Conservation (phyloP, 192 early-diverging fungal genomes). For the Umbelopsis isabellina region DNA sequence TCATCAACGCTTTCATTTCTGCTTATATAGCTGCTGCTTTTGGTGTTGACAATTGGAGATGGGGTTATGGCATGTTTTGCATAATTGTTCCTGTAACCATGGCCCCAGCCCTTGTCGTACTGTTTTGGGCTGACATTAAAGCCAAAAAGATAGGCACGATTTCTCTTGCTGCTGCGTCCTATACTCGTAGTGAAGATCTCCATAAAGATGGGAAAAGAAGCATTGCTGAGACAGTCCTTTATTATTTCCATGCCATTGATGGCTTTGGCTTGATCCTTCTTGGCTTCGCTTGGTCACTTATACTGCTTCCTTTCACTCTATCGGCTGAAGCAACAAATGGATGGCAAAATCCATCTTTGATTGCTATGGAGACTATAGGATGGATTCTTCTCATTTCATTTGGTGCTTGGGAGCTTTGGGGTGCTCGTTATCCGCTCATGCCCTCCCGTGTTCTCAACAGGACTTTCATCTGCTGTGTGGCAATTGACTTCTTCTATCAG, state of each 20-base stretch:
- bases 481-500: no score
- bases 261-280: constrained; percentile 22
- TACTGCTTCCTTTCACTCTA: no score
- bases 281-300: no score
- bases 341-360: no score
- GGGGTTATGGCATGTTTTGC: constrained; percentile 24
- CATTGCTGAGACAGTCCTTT: background rate
- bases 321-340: no score
- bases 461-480: no score
- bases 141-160: constrained; percentile 10
- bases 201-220: background rate
- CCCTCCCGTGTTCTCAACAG: no score
- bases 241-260: constrained; percentile 18
- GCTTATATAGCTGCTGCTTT: constrained; percentile 23
- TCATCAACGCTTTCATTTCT: constrained; percentile 28
- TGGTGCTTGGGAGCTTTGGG: no score
- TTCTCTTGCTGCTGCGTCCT: no score
- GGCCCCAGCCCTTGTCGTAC: constrained; percentile 9
- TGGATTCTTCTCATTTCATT: no score
- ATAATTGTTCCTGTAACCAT: constrained; percentile 14
- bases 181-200: constrained; percentile 1
- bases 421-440: no score
- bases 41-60: background rate
- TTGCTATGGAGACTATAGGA: no score
- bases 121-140: constrained; percentile 18